A percentile compares a stretch with the other conserved stretches of the same genome.
phyloP scores from a whole-genome alignment of 2,329 filamentous ascomycete genomes.

The Myrmaecium sp. region DNA sequence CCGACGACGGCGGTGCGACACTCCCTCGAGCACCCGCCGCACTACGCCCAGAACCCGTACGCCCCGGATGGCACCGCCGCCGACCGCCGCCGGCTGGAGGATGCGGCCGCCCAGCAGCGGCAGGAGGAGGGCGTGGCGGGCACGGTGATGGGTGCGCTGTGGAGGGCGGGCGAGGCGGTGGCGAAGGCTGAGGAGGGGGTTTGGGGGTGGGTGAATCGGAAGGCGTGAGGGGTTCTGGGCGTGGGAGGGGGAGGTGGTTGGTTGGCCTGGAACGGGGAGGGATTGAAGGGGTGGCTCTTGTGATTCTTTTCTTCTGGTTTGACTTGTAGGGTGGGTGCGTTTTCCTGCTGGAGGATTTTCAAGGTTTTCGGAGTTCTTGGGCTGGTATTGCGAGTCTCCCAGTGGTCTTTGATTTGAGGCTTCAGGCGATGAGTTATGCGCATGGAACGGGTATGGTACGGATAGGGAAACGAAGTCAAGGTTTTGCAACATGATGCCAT shows the following conservation, averaged over 20 bases:
- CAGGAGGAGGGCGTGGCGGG: slow-evolving; percentile 13
- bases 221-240: slow-evolving; percentile 1
- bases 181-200: slow-evolving; percentile 5
- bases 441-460: too few species aligned
- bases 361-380: slow-evolving; percentile 1
- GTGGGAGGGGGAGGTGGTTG: background rate
- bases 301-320: background rate
- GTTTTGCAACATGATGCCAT: too few species aligned
- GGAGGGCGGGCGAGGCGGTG: slow-evolving; percentile 11
- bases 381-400: too few species aligned
- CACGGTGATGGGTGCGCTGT: slow-evolving; percentile 17
- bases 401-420: too few species aligned
- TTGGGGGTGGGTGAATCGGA: slow-evolving; percentile 3
- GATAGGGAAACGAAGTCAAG: too few species aligned
- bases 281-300: background rate
- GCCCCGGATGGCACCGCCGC: slow-evolving; percentile 20
- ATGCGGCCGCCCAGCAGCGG: slow-evolving; percentile 5
- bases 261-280: background rate
- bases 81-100: slow-evolving; percentile 12
- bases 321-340: background rate
- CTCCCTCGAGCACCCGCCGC: slow-evolving; percentile 27
- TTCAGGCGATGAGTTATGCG: too few species aligned
- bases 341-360: background rate
- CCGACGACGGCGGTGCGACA: slow-evolving; percentile 6
- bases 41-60: slow-evolving; percentile 29